phyloP scores from a whole-genome alignment of 2,329 filamentous ascomycete genomes.

The Venturia asperata region DNA sequence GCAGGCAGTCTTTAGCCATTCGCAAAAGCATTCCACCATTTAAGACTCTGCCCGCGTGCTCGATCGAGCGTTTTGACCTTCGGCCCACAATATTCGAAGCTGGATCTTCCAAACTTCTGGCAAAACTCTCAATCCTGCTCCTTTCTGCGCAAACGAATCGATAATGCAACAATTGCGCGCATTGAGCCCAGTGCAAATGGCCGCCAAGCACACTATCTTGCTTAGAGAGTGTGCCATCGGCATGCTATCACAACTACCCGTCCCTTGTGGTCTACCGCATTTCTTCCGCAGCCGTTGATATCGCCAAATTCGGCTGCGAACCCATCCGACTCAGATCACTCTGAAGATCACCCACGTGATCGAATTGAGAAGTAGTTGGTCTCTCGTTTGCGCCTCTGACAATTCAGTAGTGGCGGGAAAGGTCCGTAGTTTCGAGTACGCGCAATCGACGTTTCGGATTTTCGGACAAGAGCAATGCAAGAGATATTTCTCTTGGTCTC shows the following conservation, averaged over 20 bases:
- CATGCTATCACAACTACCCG: neutral
- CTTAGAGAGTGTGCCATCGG: neutral
- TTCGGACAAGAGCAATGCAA: neutral
- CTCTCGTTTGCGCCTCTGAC: neutral
- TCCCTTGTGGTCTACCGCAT: neutral
- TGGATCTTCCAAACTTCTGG: neutral
- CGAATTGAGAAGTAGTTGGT: neutral
- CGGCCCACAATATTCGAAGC: neutral
- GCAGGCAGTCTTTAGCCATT: neutral
- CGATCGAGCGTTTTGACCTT: neutral
- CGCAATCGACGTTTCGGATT: neutral
- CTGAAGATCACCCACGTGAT: neutral
- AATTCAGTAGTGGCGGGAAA: neutral
- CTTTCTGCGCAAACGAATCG: neutral
- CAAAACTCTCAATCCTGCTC: conserved; percentile 2
- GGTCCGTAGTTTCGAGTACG: neutral
- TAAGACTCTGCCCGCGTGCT: neutral
- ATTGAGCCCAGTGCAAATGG: neutral
- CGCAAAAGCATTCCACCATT: neutral
- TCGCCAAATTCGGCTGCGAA: neutral
- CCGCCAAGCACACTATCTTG: neutral
- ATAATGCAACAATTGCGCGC: neutral
- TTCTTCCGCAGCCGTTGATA: neutral
- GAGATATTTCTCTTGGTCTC: neutral
- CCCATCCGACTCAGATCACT: neutral